Evolutionary conservation across 768 basidiomycete genomes (phyloP), one percentile per base, ranked within the genome.

Genomic region (Terana coerulea): DNA sequence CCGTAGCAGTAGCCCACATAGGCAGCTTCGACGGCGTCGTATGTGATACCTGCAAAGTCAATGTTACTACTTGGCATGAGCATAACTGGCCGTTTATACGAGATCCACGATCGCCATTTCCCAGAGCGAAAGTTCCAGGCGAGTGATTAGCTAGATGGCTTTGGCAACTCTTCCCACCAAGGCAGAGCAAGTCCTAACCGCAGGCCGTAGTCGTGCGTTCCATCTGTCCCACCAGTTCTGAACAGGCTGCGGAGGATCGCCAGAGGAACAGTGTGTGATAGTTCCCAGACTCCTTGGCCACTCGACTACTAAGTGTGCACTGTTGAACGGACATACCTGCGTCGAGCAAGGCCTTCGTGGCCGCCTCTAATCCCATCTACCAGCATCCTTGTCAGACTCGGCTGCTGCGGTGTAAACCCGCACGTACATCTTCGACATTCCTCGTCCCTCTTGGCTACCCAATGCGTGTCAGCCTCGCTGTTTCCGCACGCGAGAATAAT

Each of bases 281-380:
- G 37, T 3, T n/a, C 11, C 17, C 37, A 22, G 17, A 14, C 3
- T 19, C 37, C n/a, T n/a, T 17, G 15, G 15, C 31, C 9, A 15
- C 31, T 8, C 9, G 31, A 8, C 14, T 35, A 17, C 34, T 35
- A 17, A 35, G 8, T 40, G 11, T 22, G 39, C 11, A 5, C 5
- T 19, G 39, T 21, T 19, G 19, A 17, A 33, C 6, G 14, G 41
- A 49, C 68, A 44, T 45, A 83, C 86, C 87, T 57, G 91, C 90
- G 59, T 94, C 91, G 14, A 93, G 78, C 21, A 93, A 74, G 0
- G 91, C 91, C 60, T 94, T 93, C 1, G 88, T 90, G 1, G 87
- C 80, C 1, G 91, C 91, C 66, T 93, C 91, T 36, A 92, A 72
- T 5, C 89, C 90, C 86, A 93, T 91, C 86, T 90, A 46, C 19